Evolutionary conservation across 2,329 filamentous ascomycete species (phyloP), one percentile per base, ranked within the genome.

Genomic region (Ascochyta koolunga): DNA sequence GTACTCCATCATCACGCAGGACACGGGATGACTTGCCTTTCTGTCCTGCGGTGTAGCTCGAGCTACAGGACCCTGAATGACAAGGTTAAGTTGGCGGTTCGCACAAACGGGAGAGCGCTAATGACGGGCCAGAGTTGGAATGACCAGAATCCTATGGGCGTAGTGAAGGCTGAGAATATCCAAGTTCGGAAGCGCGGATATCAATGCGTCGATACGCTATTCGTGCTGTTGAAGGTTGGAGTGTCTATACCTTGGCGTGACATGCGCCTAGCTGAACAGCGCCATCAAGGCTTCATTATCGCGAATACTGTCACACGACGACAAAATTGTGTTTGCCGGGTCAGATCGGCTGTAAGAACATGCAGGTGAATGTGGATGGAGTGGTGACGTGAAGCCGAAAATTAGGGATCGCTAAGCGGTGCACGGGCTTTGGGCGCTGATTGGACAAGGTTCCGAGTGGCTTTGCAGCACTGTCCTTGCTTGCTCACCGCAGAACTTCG

Each of bases 21-120:
- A 54, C 50, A 38, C 56, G 46, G 42, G 36, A 60, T 60, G 40
- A 50, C 51, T 45, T 50, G 41, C 45, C 49, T 45, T 33, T 40
- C 21, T 33, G 9, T 37, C 24, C 32, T 46, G 50, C 25, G 11
- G 50, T 60, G 59, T 44, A 58, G 40, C 51, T 53, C 19, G 32
- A 37, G 32, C 36, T 44, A 24, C 18, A 47, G 29, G 29, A 40
- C 44, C 46, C 36, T 53, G 48, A 53, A 37, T 10, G 27, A 13
- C 38, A 27, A 55, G 19, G 41, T 37, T 33, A 18, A 41, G 21
- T 8, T 37, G 22, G 45, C 27, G 22, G 8, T 25, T 27, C n/a
- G 38, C 27, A 35, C 44, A 35, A 11, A 29, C 31, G n/a, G 19
- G 8, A 19, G 15, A 21, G 38, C 16, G 27, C 39, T 33, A 37